These are phyloP conservation scores for Pythium vanterpoolii DNA, from an alignment of 352 stramenopile species.

Conservation along the genomic window DNA sequence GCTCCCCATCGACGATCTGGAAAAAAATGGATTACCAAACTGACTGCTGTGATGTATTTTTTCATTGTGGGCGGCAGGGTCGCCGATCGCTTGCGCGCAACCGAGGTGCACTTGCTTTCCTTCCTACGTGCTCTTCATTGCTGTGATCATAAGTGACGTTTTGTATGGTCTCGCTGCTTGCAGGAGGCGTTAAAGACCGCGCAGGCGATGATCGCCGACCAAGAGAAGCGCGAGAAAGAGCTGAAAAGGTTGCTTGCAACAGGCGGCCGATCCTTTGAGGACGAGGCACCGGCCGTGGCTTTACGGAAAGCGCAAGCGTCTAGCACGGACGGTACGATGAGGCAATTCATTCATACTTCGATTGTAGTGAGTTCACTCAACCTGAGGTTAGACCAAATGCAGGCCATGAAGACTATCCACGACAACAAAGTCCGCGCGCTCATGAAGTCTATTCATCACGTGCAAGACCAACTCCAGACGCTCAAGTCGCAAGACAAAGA, in stretches of 20 bases:
- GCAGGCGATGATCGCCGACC: constrained; percentile 52
- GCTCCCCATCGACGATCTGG: neutral
- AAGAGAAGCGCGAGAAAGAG: constrained; percentile 62
- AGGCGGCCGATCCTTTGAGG: constrained; percentile 30
- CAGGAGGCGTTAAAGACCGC: constrained; percentile 52
- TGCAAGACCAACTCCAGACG: constrained; percentile 69
- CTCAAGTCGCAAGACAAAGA: constrained; percentile 85
- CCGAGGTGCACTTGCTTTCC: neutral
- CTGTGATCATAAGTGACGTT: neutral
- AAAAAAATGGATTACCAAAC: neutral
- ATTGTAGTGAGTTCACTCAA: neutral
- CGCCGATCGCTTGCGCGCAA: neutral
- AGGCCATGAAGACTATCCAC: constrained; percentile 65
- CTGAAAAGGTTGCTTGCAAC: constrained; percentile 47
- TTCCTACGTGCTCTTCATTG: neutral
- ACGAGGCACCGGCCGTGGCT: constrained; percentile 12
- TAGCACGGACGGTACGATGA: neutral
- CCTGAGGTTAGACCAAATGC: constrained; percentile 42
- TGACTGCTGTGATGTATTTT: neutral
- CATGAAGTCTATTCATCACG: constrained; percentile 83
- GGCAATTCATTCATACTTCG: neutral
- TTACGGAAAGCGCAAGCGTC: neutral
- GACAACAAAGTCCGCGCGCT: constrained; percentile 76
- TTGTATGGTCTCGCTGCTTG: neutral
- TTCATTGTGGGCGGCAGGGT: neutral